A percentile compares a stretch with the other conserved stretches of the same genome.
Conservation (phyloP, 495 filamentous ascomycete genomes). For the Penicillium ucsense region DNA sequence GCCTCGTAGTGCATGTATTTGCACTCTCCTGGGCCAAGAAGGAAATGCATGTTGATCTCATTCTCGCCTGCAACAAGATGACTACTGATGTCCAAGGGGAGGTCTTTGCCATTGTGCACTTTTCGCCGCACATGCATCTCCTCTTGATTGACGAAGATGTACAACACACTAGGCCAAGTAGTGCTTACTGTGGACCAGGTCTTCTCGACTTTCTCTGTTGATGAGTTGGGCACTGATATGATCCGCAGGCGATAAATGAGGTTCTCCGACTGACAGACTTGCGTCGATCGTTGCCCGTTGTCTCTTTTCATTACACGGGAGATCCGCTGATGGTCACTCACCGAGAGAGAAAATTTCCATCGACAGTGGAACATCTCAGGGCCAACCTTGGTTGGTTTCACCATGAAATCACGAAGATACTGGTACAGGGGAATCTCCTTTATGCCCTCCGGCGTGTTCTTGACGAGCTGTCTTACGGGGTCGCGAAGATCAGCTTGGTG, state of each 20-base stretch:
- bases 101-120: conserved; percentile 60
- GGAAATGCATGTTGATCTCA: conserved; percentile 43
- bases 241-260: conserved; percentile 36
- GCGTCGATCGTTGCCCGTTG: conserved; percentile 5
- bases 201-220: conserved; percentile 15
- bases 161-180: conserved; percentile 63
- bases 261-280: conserved; percentile 20
- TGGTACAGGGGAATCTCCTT: conserved; percentile 29
- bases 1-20: conserved; percentile 36
- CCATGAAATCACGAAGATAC: conserved; percentile 33
- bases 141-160: conserved; percentile 54
- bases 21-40: conserved; percentile 28
- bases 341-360: conserved; percentile 21
- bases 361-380: conserved; percentile 10
- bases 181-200: conserved; percentile 55
- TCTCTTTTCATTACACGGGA: conserved; percentile 5
- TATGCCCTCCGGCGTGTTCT: conserved; percentile 3
- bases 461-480: conserved; percentile 34
- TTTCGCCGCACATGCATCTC: conserved; percentile 53
- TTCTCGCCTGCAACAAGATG: conserved; percentile 46
- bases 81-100: conserved; percentile 62
- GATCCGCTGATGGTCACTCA: conserved; percentile 8
- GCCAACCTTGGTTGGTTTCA: conserved; percentile 28
- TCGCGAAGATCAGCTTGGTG: conserved; percentile 51
- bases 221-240: conserved; percentile 17